Evolutionary conservation across 2,329 filamentous ascomycete genomes (phyloP), one percentile per base, ranked within the genome.

Genomic region (Teratosphaeria nubilosa): DNA sequence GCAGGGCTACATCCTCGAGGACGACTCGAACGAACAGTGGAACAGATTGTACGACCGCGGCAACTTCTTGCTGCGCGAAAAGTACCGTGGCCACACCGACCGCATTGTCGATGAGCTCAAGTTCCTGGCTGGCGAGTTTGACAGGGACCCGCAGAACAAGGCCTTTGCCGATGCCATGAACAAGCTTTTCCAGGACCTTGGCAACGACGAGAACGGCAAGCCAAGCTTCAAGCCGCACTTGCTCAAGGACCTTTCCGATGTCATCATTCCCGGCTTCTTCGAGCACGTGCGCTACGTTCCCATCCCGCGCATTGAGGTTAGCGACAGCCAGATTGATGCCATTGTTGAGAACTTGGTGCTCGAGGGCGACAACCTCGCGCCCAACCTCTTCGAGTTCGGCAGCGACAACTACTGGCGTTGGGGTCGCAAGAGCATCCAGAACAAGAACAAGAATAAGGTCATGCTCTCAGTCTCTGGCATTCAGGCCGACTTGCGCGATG

Each of bases 281-380:
- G 88, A 95, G 78, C 89, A 86, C 64, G 79, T 94, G 58, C 86
- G 90, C 61, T 99, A 99, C 73, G 82, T 99, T 14, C 91, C 94
- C 3, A 84, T 99, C 54, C 94, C 94, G 24, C 88, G 94, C 58
- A 96, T 99, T 60, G 94, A 99, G 77, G 94, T 91, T 70, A 87
- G 85, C 1, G 94, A 97, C 66, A 80, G 82, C 2, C 84, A 86
- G 79, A 80, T 95, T 55, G 94, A 99, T 73, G 87, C 87, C 54
- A 83, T 97, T 54, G 83, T 99, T 51, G 94, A 99, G 78, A 99
- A 99, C 73, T 78, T 99, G 11, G 87, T 96, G 52, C 82, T 99
- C 56, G 94, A 99, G 77, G 91, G 90, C 64, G 91, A 97, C 78
- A 99, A 99, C 76, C 85, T 99, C 66, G 90, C 91, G 76, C 94